Evolutionary conservation across 176 grass and related monocot species (phyloP).

Genomic region (Elaeis guineensis): DNA sequence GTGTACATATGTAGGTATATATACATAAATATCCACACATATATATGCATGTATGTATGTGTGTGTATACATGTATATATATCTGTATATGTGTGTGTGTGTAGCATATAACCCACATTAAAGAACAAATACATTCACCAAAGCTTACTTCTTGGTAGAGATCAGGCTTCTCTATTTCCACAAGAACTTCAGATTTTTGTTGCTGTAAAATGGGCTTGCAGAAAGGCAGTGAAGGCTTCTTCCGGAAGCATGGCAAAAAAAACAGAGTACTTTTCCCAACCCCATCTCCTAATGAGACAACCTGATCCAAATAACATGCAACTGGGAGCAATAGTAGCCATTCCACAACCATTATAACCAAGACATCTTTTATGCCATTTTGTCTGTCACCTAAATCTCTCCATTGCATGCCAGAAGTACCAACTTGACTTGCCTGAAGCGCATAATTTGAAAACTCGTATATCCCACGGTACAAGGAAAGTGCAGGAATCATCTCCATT

Average conservation of each 20-base stretch:
- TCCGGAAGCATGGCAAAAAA: constrained; percentile 29
- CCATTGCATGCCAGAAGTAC: constrained; percentile 48
- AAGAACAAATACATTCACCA: not conserved
- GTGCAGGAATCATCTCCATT: constrained; percentile 56
- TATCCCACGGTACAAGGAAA: constrained; percentile 59
- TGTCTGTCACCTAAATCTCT: constrained; percentile 24
- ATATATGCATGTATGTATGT: too few species aligned
- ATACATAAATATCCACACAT: too few species aligned
- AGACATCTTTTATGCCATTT: constrained; percentile 57
- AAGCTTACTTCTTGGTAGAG: constrained; percentile 1
- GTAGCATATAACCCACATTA: too few species aligned
- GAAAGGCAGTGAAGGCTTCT: constrained; percentile 20
- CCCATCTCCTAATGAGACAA: not conserved
- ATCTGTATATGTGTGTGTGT: too few species aligned
- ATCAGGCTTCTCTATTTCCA: constrained; percentile 9
- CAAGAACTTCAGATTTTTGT: constrained; percentile 21
- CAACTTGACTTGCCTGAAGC: constrained; percentile 25
- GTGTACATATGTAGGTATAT: too few species aligned
- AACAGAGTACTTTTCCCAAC: constrained; percentile 3
- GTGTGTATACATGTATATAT: too few species aligned
- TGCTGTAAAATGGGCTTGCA: constrained; percentile 12
- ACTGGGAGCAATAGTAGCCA: constrained; percentile 29
- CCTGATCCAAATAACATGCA: constrained; percentile 8
- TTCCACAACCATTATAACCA: constrained; percentile 43
- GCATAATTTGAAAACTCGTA: constrained; percentile 45